These are phyloP conservation scores for Leucocoprinus leucothites DNA, from an alignment of 768 basidiomycete species.

Conservation along the genomic window DNA sequence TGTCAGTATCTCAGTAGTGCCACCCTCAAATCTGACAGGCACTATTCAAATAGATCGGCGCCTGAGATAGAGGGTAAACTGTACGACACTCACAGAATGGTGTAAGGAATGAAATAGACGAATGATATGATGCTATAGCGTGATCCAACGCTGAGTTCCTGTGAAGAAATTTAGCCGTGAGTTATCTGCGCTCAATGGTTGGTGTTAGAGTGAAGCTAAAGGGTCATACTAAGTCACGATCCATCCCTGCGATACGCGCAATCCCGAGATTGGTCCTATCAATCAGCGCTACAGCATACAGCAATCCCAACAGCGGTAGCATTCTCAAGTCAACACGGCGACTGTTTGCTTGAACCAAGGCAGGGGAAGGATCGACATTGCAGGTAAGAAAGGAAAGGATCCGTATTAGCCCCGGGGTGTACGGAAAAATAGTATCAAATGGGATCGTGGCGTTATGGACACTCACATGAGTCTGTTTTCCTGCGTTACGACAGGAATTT, in stretches of 20 bases:
- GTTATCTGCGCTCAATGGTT: neutral
- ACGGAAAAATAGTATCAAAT: neutral
- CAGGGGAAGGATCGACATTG: neutral
- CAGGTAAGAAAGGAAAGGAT: too few relatives aligned
- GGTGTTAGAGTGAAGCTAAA: neutral
- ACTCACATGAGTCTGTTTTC: slow-evolving; percentile 7
- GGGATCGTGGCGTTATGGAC: neutral
- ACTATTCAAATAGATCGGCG: too few relatives aligned
- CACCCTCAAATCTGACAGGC: neutral
- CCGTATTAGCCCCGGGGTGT: neutral
- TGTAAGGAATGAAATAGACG: slow-evolving; percentile 47
- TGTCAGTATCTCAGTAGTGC: slow-evolving; percentile 1
- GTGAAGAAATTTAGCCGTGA: slow-evolving; percentile 4
- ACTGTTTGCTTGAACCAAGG: slow-evolving; percentile 17
- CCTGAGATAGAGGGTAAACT: too few relatives aligned
- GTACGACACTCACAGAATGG: slow-evolving; percentile 35
- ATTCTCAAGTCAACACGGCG: slow-evolving; percentile 36
- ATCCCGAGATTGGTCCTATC: slow-evolving; percentile 40
- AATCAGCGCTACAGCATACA: slow-evolving; percentile 37
- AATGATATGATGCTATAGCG: slow-evolving; percentile 46
- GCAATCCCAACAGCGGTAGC: slow-evolving; percentile 34
- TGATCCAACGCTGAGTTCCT: slow-evolving; percentile 35
- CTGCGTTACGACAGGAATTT: neutral
- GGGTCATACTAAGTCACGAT: slow-evolving; percentile 31
- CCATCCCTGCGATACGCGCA: slow-evolving; percentile 40